A percentile compares a stretch with the other conserved stretches of the same genome.
Evolutionary conservation across 83 land plant species (phyloP).

Genomic region (Isoetes engelmannii): DNA sequence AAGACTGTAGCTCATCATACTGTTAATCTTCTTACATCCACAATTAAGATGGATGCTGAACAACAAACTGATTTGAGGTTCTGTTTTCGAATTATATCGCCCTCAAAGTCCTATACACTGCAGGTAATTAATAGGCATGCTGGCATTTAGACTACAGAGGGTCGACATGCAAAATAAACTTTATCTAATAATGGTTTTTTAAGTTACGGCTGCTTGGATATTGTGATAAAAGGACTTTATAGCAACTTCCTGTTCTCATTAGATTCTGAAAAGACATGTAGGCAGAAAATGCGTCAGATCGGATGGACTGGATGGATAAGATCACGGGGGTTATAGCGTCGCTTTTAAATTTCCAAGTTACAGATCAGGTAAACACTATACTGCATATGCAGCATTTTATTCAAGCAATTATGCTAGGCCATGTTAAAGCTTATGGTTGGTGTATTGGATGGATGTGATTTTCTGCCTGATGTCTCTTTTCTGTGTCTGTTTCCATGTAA

Average conservation of each 20-base stretch:
- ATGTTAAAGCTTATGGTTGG: not conserved
- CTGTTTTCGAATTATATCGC: constrained; percentile 88
- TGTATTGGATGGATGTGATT: not conserved
- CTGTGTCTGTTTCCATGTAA: no score
- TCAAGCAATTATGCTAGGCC: not conserved
- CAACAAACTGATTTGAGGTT: constrained; percentile 75
- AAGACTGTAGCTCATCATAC: constrained; percentile 52
- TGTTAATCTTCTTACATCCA: constrained; percentile 66
- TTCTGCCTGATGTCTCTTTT: not conserved
- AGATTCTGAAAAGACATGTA: constrained; percentile 15
- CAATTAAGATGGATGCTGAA: constrained; percentile 90
- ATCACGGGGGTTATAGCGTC: constrained; percentile 83
- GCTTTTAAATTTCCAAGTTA: constrained; percentile 74
- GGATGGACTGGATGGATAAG: constrained; percentile 94
- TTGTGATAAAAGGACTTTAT: not conserved
- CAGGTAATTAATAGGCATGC: constrained; percentile 35
- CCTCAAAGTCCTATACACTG: constrained; percentile 38
- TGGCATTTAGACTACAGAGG: no score
- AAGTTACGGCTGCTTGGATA: not conserved
- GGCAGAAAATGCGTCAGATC: constrained; percentile 89
- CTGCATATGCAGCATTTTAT: not conserved
- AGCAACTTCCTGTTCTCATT: no score
- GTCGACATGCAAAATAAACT: no score
- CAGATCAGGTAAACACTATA: constrained; percentile 55
- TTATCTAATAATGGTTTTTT: not conserved